phyloP scores from a whole-genome alignment of 352 stramenopile species.

The Pythium rishiriense region DNA sequence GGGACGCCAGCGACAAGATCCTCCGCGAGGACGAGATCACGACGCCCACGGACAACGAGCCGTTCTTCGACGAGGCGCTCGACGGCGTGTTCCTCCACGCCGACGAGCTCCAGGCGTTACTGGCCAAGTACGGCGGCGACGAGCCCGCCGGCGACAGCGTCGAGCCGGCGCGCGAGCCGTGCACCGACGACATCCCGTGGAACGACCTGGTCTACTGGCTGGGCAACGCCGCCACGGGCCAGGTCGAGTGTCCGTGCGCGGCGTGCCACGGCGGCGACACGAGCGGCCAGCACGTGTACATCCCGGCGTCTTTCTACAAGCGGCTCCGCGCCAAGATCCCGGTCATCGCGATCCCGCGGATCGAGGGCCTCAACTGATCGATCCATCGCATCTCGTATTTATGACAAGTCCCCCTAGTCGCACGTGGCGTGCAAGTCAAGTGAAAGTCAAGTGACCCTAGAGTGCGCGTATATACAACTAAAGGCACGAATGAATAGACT shows the following conservation, averaged over 20 bases:
- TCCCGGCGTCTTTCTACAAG: neutral
- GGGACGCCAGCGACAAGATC: conserved; percentile 14
- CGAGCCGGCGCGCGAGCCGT: conserved; percentile 22
- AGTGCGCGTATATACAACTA: no score
- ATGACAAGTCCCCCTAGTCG: no score
- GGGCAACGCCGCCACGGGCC: conserved; percentile 17
- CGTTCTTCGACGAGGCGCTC: conserved; percentile 14
- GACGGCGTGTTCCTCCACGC: conserved; percentile 8
- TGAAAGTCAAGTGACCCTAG: no score
- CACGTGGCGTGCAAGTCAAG: no score
- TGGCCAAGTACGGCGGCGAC: conserved; percentile 5
- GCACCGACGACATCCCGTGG: conserved; percentile 27
- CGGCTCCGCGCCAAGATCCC: conserved; percentile 2
- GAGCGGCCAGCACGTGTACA: conserved; percentile 39
- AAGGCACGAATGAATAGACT: no score
- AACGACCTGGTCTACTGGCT: conserved; percentile 30
- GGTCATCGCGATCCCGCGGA: conserved; percentile 3
- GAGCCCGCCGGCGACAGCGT: neutral
- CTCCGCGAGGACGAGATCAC: conserved; percentile 9
- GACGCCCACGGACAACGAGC: conserved; percentile 13
- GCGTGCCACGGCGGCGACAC: conserved; percentile 3
- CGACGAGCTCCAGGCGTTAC: neutral
- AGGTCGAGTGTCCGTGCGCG: conserved; percentile 21
- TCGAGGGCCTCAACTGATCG: conserved; percentile 7
- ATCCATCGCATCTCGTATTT: no score